Evolutionary conservation across 352 stramenopile species (phyloP), one percentile per base, ranked within the genome.

Genomic region (Aphanomyces cochlioides): DNA sequence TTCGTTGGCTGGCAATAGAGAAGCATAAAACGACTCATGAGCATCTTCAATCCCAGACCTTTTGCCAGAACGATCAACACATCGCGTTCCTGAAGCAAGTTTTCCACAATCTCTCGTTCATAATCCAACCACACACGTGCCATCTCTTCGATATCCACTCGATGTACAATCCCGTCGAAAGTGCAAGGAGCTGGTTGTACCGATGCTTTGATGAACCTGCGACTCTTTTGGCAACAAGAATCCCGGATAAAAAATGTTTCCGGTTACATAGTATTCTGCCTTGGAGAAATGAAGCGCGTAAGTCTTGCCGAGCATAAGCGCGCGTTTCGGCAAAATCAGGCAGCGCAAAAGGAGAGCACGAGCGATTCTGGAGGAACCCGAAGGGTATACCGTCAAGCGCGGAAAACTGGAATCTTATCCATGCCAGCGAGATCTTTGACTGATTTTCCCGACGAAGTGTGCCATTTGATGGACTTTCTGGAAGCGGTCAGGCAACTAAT

Each of bases 51-150:
- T 8, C 95, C 96, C 56, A 99, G 77, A 5, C 96, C 96, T 63
- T 86, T 88, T 19, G 83, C 96, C 73, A 99, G 79, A 15, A 99
- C 89, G 41, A 98, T 66, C 47, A 99, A 75, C 1, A 90, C 95
- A 76, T 99, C 96, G 67, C 87, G 76, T n/a, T 67, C 69, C 54
- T 88, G 76, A 10, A 95, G 56, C 69, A 73, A 28, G 34, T 92
- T 83, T 69, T 89, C 72, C 2, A 95, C 75, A 48, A 93, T 84
- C 36, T 79, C 80, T 38, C 77, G 78, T 73, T 95, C 85, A 71
- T 85, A 91, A n/a, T 81, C 73, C 66, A 94, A 76, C 86, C 86
- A 94, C n/a, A 74, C 76, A 12, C 40, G 53, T 40, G 53, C 66
- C 53, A 72, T 67, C 5, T 47, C 40, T 70, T 21, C 57, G 12